Base-by-base conservation (phyloP, 2,329 filamentous ascomycete genomes). In the Alternaria consortialis region DNA sequence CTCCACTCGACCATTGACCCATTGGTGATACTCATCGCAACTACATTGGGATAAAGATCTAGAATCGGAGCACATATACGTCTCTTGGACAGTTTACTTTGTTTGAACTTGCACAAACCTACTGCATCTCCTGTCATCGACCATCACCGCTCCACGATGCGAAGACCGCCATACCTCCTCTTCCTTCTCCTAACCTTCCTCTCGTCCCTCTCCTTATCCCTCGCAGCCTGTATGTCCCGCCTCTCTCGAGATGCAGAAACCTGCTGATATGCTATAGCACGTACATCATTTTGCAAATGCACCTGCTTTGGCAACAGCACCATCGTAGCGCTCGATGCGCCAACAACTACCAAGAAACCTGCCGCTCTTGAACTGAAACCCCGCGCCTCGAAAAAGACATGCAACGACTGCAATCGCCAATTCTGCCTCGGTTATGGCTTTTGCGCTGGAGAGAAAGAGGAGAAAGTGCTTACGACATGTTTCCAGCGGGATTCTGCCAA, bases 211-310 rank as follows among this genome's bases (percentile, higher is more conserved):
- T 77, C 79, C 25, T 44, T 79, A 32, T 71, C 78, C 3, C 73
- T 80, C n/a, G 82, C 82, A 63, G 80, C 80, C 39, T 77, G 83
- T 82, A 77, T 56, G 81, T 64, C 15, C 8, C 17, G n/a, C 25
- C 43, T 17, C 7, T 23, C 52, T 42, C 34, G 20, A n/a, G 7
- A 5, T 2, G 5, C 25, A 36, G 40, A 12, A 8, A 39, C 3
- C 6, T 27, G 5, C 15, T 52, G 27, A 47, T 39, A 44, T 15
- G 3, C 34, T 17, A 53, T 67, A 84, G 83, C 82, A 43, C 83
- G 84, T 25, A 86, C 87, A 15, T 89, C 87, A 60, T 91, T 90
- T 79, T 91, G 88, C 84, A 91, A 90, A 85, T 91, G 88, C 76
- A 90, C 87, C 58, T 90, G 88, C 77, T 87, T 87, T 78, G 83